Percentiles rank a stretch among this genome's conserved stretches.
Conservation (phyloP, 352 stramenopile genomes). For the Pythium myriotylum region DNA sequence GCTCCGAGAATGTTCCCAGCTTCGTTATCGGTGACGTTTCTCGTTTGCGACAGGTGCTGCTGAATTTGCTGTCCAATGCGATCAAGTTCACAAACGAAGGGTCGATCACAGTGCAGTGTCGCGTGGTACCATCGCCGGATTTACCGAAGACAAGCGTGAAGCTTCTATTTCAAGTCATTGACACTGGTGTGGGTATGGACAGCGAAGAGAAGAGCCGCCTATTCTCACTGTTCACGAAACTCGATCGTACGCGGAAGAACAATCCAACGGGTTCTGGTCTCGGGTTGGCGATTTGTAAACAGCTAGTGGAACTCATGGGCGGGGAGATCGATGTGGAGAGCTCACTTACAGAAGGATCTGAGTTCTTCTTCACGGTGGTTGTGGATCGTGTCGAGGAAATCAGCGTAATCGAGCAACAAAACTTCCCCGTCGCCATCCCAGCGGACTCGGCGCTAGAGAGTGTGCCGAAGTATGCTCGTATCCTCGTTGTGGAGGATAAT, state of each 20-base stretch:
- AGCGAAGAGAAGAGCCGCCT: slow-evolving; percentile 76
- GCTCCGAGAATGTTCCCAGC: slow-evolving; percentile 75
- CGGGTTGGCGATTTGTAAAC: slow-evolving; percentile 87
- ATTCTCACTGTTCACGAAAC: slow-evolving; percentile 84
- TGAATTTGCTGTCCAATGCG: slow-evolving; percentile 86
- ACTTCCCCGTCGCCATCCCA: slow-evolving; percentile 44
- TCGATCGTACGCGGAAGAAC: slow-evolving; percentile 80
- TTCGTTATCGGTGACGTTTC: slow-evolving; percentile 80
- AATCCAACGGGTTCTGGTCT: slow-evolving; percentile 88
- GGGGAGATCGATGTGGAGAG: slow-evolving; percentile 86
- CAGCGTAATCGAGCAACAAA: slow-evolving; percentile 39
- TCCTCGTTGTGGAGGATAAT: slow-evolving; percentile 88
- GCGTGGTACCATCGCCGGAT: slow-evolving; percentile 65
- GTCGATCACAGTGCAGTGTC: slow-evolving; percentile 79
- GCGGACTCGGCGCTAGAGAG: slow-evolving; percentile 27
- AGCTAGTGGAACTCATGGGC: slow-evolving; percentile 89
- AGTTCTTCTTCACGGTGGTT: slow-evolving; percentile 86
- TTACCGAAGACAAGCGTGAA: slow-evolving; percentile 68
- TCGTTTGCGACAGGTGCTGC: slow-evolving; percentile 74
- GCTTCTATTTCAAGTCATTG: slow-evolving; percentile 84
- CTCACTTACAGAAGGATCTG: slow-evolving; percentile 71
- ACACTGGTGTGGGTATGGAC: slow-evolving; percentile 84
- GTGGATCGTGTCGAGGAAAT: slow-evolving; percentile 60
- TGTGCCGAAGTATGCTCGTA: slow-evolving; percentile 70
- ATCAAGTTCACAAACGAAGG: slow-evolving; percentile 89